Base-by-base conservation (phyloP, 2,329 filamentous ascomycete species). In the Stagonosporopsis rhizophila region DNA sequence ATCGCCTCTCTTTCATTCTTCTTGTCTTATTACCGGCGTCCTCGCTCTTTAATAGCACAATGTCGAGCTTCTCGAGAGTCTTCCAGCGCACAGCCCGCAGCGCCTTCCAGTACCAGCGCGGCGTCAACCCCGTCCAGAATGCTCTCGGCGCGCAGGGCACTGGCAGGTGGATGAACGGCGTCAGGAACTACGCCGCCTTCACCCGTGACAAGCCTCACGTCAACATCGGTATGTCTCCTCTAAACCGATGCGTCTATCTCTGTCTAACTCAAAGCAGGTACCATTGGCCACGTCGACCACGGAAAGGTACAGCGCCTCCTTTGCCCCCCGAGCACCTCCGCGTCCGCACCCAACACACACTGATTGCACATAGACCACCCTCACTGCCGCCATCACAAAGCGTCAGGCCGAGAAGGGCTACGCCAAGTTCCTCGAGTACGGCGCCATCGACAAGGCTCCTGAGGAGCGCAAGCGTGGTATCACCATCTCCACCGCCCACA, bases 391-490 rank as follows among this genome's bases (percentile, higher is more conserved):
- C 75, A 99, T 99, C 83, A 99, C 95, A 74, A 99, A 99, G 85
- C 87, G 94, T 77, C 95, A 98, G 81, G 87, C 95, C 69, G 90
- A 94, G 75, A 97, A 97, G 84, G 94, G 95, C 60, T 83, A 91
- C 71, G 95, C 95, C 77, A 92, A 82, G 82, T 99, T 95, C 84
- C 89, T 98, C 77, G 95, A 98, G 53, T 99, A 99, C 85, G 92
- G 91, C 77, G 83, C 95, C 75, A 99, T 99, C 77, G 95, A 99
- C 84, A 99, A 98, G 84, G 95, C 95, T 52, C 95, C 95, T 66
- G 95, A 99, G 82, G 95, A 99, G 87, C 90, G 95, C 77, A 98
- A 98, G 87, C 94, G 95, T 87, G 95, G 95, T 89, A 99, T 99
- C 82, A 99, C 95, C 78, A 99, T 99, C 78, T 93, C 95, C 58